A percentile compares a stretch with the other conserved stretches of the same genome.
These are phyloP conservation scores for Trypanosoma vivax DNA, from an alignment of 208 protist species.

Conservation along the genomic window DNA sequence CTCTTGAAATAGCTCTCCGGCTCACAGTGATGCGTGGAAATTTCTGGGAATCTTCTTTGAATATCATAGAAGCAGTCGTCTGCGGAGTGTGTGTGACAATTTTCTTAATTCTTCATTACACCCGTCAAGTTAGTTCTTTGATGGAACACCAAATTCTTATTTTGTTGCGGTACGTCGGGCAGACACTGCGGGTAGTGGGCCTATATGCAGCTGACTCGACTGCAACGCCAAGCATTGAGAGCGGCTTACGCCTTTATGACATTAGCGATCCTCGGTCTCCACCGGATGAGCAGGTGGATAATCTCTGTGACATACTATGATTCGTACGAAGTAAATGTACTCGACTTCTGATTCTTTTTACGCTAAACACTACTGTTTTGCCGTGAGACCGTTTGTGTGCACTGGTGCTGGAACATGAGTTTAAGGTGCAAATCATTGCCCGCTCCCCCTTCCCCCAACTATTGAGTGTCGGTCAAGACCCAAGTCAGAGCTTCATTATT, in stretches of 20 bases:
- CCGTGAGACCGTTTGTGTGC: neutral
- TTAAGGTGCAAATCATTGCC: too few relatives aligned
- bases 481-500: too few relatives aligned
- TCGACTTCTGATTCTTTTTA: neutral
- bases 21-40: slow-evolving; percentile 20
- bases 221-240: neutral
- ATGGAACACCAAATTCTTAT: slow-evolving; percentile 25
- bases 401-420: too few relatives aligned
- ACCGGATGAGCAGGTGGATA: slow-evolving; percentile 5
- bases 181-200: slow-evolving; percentile 20
- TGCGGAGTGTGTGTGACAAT: slow-evolving; percentile 20
- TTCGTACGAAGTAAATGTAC: neutral
- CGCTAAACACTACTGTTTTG: neutral
- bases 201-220: slow-evolving; percentile 15
- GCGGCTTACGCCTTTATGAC: slow-evolving; percentile 11
- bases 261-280: neutral
- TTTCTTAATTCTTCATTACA: slow-evolving; percentile 21
- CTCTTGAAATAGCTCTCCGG: slow-evolving; percentile 18
- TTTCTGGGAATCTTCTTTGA: slow-evolving; percentile 29
- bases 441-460: too few relatives aligned
- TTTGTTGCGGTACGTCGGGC: slow-evolving; percentile 21
- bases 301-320: slow-evolving; percentile 14
- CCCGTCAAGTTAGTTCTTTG: slow-evolving; percentile 8
- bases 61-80: slow-evolving; percentile 17
- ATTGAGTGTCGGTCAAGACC: too few relatives aligned